Evolutionary conservation across 495 filamentous ascomycete genomes (phyloP).

Genomic region (Ramalina intermedia): DNA sequence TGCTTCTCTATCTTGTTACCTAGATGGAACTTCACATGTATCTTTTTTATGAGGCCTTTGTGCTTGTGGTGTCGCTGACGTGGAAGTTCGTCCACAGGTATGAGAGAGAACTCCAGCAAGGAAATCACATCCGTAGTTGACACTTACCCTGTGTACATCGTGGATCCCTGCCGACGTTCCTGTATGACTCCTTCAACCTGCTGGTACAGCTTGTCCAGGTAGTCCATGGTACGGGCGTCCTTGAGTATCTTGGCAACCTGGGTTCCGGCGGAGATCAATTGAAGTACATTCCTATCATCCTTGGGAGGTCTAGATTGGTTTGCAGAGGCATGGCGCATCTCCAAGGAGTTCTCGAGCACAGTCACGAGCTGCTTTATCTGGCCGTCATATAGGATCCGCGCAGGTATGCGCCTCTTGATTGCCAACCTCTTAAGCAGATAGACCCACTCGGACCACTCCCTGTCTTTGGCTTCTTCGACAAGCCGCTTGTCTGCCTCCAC

Average conservation of each 20-base stretch:
- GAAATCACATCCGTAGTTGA: no score
- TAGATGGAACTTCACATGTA: no score
- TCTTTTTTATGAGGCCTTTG: no score
- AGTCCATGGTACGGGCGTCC: slow-evolving; percentile 68
- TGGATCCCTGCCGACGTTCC: slow-evolving; percentile 38
- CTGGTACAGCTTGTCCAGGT: slow-evolving; percentile 56
- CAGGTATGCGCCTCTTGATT: slow-evolving; percentile 71
- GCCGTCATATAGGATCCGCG: slow-evolving; percentile 68
- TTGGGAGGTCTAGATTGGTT: slow-evolving; percentile 71
- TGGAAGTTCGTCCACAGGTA: no score
- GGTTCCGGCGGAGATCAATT: slow-evolving; percentile 70
- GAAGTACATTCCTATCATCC: slow-evolving; percentile 79
- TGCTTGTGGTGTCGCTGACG: no score
- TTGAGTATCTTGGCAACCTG: slow-evolving; percentile 78
- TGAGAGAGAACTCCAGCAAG: no score
- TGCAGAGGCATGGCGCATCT: slow-evolving; percentile 74
- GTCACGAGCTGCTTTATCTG: slow-evolving; percentile 84
- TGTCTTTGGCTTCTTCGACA: slow-evolving; percentile 62
- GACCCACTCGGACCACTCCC: slow-evolving; percentile 88
- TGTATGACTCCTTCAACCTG: slow-evolving; percentile 63
- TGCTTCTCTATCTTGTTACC: no score
- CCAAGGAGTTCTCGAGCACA: slow-evolving; percentile 66
- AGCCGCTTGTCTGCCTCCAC: slow-evolving; percentile 65
- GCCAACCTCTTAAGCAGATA: slow-evolving; percentile 75
- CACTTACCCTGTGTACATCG: slow-evolving; percentile 1